Base-by-base conservation (phyloP, 2,329 filamentous ascomycete genomes). In the Alternaria longipes region DNA sequence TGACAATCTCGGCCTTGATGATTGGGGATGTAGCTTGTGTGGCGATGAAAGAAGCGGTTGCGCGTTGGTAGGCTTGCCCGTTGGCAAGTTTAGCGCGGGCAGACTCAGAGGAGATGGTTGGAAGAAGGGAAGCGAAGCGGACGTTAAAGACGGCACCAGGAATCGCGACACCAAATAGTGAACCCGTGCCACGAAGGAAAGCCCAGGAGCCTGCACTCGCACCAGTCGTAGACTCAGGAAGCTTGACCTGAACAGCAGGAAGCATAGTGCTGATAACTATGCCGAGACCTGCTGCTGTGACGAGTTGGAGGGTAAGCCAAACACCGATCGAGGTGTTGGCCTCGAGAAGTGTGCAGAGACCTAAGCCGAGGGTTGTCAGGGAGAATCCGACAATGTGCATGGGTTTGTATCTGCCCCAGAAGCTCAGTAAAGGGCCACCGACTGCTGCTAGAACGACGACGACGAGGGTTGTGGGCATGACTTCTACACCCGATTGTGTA, bases 101-200 rank as follows among this genome's bases (percentile, higher is more conserved):
- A 6, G 46, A n/a, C 0, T 32, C 12, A 1, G 64, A 63, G 0
- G 47, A 49, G n/a, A 74, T 70, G 9, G 22, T 47, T 2, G 59
- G 56, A 0, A 70, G 52, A 0, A 73, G 52, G 1, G 51, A 28
- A 0, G 59, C 45, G 52, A 75, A 71, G 18, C 67, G 68, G 1
- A 64, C 32, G 46, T 77, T 76, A 64, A 78, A 78, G 4, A 77
- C 54, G 0, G 74, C 69, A 8, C 66, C 65, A 0, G 75, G 75
- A 1, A 77, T 62, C 0, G 74, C 68, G 24, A 75, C 70, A 28
- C 75, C 75, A 14, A 71, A 76, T 0, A 78, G 54, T 0, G 67
- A 70, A 3, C 74, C 74, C 0, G 67, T 69, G 7, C 68, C 65
- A 4, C 75, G 73, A 3, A 77, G 62, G 16, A 77, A 78, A 0